These are phyloP conservation scores for Astrothelium macrocarpum DNA, from an alignment of 495 filamentous ascomycete genomes.

Conservation along the genomic window DNA sequence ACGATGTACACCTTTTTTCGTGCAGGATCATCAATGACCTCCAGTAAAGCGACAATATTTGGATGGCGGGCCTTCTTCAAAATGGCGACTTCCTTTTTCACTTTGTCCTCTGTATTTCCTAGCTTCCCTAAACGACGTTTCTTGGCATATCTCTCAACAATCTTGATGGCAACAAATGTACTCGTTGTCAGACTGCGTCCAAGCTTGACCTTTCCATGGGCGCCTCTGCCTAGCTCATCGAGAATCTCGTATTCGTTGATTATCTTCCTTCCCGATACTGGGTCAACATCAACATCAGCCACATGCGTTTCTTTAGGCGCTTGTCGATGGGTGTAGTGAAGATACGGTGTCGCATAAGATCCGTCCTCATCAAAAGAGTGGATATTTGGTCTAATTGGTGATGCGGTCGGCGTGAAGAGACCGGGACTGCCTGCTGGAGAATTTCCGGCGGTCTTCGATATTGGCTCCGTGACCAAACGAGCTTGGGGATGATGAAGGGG, in stretches of 20 bases:
- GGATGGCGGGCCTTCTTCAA: slow-evolving; percentile 95
- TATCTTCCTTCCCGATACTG: slow-evolving; percentile 78
- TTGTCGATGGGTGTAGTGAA: slow-evolving; percentile 34
- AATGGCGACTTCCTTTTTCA: slow-evolving; percentile 94
- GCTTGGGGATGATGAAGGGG: slow-evolving; percentile 16
- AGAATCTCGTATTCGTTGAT: slow-evolving; percentile 98
- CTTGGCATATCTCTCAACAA: slow-evolving; percentile 91
- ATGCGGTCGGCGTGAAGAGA: slow-evolving; percentile 28
- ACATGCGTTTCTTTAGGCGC: slow-evolving; percentile 57
- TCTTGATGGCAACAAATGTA: slow-evolving; percentile 78
- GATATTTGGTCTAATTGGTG: slow-evolving; percentile 17
- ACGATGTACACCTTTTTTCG: slow-evolving; percentile 97
- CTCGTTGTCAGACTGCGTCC: slow-evolving; percentile 54
- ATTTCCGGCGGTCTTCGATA: slow-evolving; percentile 32
- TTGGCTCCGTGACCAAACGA: slow-evolving; percentile 21
- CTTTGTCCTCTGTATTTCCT: slow-evolving; percentile 75
- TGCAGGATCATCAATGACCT: slow-evolving; percentile 95
- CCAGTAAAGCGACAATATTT: slow-evolving; percentile 86
- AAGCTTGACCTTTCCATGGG: slow-evolving; percentile 51
- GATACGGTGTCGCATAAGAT: slow-evolving; percentile 33
- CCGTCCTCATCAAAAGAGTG: slow-evolving; percentile 21
- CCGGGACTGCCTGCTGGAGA: slow-evolving; percentile 33
- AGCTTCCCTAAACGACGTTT: slow-evolving; percentile 75
- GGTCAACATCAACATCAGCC: slow-evolving; percentile 78
- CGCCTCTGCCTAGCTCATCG: slow-evolving; percentile 86